Conservation (phyloP, 306 rosid genomes). For the Fagus sylvatica region DNA sequence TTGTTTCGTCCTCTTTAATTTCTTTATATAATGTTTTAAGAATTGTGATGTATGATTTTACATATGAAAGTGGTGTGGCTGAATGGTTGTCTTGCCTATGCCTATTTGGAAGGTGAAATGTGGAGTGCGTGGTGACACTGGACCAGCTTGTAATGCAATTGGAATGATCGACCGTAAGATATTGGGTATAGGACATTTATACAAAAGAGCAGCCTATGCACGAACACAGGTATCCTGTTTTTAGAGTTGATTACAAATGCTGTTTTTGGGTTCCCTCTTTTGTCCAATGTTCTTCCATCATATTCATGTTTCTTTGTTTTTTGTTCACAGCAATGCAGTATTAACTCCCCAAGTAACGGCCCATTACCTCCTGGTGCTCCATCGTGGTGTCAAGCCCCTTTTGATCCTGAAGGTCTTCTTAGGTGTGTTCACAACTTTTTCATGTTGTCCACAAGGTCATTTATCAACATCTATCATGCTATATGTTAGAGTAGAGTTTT, state of each 20-base stretch:
- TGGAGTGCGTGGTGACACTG: constrained; percentile 74
- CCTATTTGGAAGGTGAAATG: constrained; percentile 69
- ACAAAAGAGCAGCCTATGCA: constrained; percentile 66
- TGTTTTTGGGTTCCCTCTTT: background rate
- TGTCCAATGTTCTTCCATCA: background rate
- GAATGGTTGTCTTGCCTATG: constrained; percentile 1
- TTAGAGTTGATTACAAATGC: background rate
- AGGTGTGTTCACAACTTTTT: constrained; percentile 45
- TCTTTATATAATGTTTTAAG: background rate
- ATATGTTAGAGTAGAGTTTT: background rate
- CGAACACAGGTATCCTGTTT: constrained; percentile 55
- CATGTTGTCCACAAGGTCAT: background rate
- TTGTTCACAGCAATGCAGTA: constrained; percentile 74
- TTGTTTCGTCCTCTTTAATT: background rate
- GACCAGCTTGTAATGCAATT: constrained; percentile 83
- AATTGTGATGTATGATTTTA: background rate
- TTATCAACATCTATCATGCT: constrained; percentile 3
- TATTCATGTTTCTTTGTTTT: background rate
- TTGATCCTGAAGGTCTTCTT: constrained; percentile 95
- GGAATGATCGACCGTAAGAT: constrained; percentile 88
- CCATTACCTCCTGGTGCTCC: constrained; percentile 91
- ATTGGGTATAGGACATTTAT: constrained; percentile 71
- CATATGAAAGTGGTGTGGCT: constrained; percentile 15
- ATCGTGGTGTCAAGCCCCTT: constrained; percentile 98
- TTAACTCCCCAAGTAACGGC: constrained; percentile 78